A percentile compares a stretch with the other conserved stretches of the same genome.
phyloP scores from a whole-genome alignment of 805 yeast genomes.

The Yarrowia deformans region DNA sequence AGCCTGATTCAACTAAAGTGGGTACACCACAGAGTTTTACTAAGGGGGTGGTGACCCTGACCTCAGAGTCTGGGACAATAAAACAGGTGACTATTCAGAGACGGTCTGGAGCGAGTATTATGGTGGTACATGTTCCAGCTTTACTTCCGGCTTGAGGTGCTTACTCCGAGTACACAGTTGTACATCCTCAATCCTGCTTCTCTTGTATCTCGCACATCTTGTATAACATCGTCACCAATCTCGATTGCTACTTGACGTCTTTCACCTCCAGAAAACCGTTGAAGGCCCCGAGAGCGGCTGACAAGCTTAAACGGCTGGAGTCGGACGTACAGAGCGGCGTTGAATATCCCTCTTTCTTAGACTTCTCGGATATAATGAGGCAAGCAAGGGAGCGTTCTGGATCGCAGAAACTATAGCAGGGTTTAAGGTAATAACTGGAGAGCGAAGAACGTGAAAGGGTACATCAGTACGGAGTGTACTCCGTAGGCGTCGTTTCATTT shows the following conservation, averaged over 20 bases:
- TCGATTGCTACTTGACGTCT: not conserved
- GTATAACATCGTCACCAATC: no score
- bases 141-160: no score
- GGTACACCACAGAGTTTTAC: slow-evolving; percentile 11
- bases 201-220: not conserved
- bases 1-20: slow-evolving; percentile 29
- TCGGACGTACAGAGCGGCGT: slow-evolving; percentile 32
- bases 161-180: no score
- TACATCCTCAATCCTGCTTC: no score
- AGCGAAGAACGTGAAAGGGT: not conserved
- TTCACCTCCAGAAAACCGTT: slow-evolving; percentile 19
- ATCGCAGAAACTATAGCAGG: not conserved
- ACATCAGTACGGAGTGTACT: no score
- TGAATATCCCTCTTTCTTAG: slow-evolving; percentile 17
- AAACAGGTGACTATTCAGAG: slow-evolving; percentile 9
- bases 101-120: not conserved
- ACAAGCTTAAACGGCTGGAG: slow-evolving; percentile 32
- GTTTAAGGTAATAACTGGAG: not conserved
- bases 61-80: not conserved
- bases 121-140: no score
- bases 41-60: slow-evolving; percentile 33
- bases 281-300: slow-evolving; percentile 23
- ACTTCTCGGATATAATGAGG: slow-evolving; percentile 21
- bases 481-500: no score
- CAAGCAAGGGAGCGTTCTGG: slow-evolving; percentile 19